These are phyloP conservation scores for Diplodia sapinea DNA, from an alignment of 2,329 filamentous ascomycete genomes.

Conservation along the genomic window DNA sequence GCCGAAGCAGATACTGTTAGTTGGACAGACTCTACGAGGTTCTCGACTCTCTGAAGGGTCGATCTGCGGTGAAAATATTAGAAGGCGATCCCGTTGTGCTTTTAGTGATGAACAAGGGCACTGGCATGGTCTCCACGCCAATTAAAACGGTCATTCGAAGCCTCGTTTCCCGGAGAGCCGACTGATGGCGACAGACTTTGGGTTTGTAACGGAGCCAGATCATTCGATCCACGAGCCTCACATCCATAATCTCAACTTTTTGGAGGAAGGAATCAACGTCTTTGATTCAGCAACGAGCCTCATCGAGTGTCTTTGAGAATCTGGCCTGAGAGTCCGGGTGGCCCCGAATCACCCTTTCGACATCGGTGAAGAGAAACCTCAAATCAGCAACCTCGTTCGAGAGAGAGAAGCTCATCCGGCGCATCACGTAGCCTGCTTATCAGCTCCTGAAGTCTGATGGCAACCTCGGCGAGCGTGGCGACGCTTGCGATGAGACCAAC, in stretches of 20 bases:
- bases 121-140: not conserved
- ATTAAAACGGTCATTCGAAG: conserved; percentile 1
- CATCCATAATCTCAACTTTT: not conserved
- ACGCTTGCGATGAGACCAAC: conserved; percentile 20
- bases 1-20: not conserved
- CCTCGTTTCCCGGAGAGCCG: not conserved
- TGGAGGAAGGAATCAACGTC: not conserved
- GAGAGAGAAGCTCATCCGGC: conserved; percentile 16
- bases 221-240: not conserved
- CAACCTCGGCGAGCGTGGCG: not conserved
- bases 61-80: not conserved
- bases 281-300: not conserved
- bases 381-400: conserved; percentile 20
- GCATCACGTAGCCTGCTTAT: conserved; percentile 1
- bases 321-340: not conserved
- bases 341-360: not conserved
- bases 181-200: conserved; percentile 2
- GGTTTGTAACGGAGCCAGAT: conserved; percentile 1
- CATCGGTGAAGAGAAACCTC: conserved; percentile 4
- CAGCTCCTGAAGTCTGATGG: conserved; percentile 4
- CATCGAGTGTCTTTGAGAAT: not conserved
- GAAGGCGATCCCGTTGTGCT: not conserved
- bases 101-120: not conserved
- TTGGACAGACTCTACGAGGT: not conserved
- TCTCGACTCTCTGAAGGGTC: not conserved